These are phyloP conservation scores for Ceratocystis alfenasii DNA, from an alignment of 2,329 filamentous ascomycete genomes.

Conservation along the genomic window DNA sequence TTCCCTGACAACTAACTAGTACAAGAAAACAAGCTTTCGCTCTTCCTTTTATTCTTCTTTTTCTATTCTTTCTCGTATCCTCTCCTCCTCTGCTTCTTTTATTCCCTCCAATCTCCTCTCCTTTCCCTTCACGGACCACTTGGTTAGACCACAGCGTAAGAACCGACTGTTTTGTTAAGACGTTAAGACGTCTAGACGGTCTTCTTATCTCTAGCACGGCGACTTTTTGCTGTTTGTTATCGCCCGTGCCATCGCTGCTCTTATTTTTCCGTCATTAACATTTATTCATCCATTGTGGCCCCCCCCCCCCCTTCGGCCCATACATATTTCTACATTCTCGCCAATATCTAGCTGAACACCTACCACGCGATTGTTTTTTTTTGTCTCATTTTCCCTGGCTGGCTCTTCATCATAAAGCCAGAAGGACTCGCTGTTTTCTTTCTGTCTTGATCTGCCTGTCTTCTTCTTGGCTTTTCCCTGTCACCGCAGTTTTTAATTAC, in stretches of 20 bases:
- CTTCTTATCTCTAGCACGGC: constrained; percentile 4
- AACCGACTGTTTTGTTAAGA: neutral
- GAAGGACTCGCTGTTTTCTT: neutral
- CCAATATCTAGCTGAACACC: neutral
- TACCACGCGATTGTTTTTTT: no score
- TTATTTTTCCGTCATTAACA: constrained; percentile 15
- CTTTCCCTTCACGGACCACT: constrained; percentile 4
- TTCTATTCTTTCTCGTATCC: constrained; percentile 1
- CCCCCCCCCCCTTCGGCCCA: no score
- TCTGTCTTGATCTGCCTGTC: neutral
- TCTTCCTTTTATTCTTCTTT: neutral
- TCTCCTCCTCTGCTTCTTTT: constrained; percentile 1
- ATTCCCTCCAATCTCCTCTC: neutral
- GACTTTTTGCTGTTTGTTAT: constrained; percentile 11
- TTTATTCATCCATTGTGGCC: constrained; percentile 17
- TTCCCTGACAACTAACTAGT: neutral
- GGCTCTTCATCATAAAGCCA: neutral
- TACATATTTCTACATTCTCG: no score
- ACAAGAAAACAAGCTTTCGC: neutral
- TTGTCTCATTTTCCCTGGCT: neutral
- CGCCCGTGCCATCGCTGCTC: constrained; percentile 8
- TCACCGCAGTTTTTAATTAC: constrained; percentile 5
- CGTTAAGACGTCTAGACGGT: neutral
- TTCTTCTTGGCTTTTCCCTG: neutral
- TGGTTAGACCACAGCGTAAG: neutral